These are phyloP conservation scores for Starmera amethionina DNA, from an alignment of 805 yeast species.

Conservation along the genomic window DNA sequence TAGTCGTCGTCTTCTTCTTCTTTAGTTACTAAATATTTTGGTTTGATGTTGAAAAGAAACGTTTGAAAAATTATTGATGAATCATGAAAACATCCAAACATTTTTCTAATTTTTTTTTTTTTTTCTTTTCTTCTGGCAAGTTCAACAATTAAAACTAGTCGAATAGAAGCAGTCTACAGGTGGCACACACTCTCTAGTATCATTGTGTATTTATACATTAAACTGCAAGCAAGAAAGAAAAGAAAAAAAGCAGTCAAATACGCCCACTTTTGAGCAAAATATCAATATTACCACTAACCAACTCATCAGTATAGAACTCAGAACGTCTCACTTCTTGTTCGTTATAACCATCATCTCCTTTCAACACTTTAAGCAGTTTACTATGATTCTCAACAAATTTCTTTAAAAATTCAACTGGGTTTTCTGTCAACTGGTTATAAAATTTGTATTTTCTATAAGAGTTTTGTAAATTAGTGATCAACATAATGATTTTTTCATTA, in stretches of 20 bases:
- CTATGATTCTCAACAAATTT: slow-evolving; percentile 73
- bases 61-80: too few species aligned
- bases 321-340: slow-evolving; percentile 86
- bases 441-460: slow-evolving; percentile 65
- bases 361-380: slow-evolving; percentile 73
- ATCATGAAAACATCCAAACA: too few species aligned
- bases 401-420: slow-evolving; percentile 69
- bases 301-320: slow-evolving; percentile 65
- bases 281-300: slow-evolving; percentile 71
- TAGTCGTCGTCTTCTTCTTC: slow-evolving; percentile 2
- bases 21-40: too few species aligned
- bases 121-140: too few species aligned
- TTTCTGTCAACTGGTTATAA: slow-evolving; percentile 59
- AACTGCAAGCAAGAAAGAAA: too few species aligned
- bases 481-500: slow-evolving; percentile 23
- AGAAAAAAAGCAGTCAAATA: slow-evolving; percentile 1
- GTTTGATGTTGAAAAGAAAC: too few species aligned
- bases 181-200: too few species aligned
- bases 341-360: slow-evolving; percentile 83
- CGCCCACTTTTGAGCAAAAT: slow-evolving; percentile 51
- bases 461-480: slow-evolving; percentile 40
- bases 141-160: too few species aligned
- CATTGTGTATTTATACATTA: too few species aligned
- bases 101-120: too few species aligned
- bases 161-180: too few species aligned